A percentile compares a stretch with the other conserved stretches of the same genome.
phyloP scores from a whole-genome alignment of 2,329 filamentous ascomycete genomes.

The Boeremia exigua region DNA sequence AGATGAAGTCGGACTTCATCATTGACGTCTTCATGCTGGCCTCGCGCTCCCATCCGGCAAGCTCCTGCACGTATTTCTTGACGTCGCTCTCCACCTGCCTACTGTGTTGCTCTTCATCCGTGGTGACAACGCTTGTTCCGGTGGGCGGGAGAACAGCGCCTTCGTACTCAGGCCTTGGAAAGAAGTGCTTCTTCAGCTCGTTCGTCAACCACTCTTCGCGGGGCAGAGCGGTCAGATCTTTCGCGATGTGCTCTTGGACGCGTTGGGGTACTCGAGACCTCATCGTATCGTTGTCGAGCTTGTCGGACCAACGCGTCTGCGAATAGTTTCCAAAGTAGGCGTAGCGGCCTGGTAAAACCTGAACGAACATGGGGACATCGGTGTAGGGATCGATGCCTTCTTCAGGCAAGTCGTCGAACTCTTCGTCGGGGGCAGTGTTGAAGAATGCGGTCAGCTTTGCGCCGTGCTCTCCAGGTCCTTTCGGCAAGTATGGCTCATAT shows the following conservation, averaged over 20 bases:
- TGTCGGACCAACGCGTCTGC: slow-evolving; percentile 53
- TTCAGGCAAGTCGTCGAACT: slow-evolving; percentile 29
- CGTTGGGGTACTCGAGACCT: slow-evolving; percentile 44
- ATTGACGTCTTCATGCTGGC: slow-evolving; percentile 42
- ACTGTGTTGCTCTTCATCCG: slow-evolving; percentile 28
- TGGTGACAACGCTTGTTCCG: slow-evolving; percentile 18
- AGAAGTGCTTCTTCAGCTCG: slow-evolving; percentile 51
- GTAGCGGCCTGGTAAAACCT: slow-evolving; percentile 37
- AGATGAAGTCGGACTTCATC: slow-evolving; percentile 47
- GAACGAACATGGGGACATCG: slow-evolving; percentile 53
- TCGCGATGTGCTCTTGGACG: slow-evolving; percentile 51
- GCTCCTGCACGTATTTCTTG: slow-evolving; percentile 40
- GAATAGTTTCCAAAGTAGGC: slow-evolving; percentile 56
- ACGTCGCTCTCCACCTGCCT: slow-evolving; percentile 41
- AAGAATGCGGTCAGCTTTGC: slow-evolving; percentile 56
- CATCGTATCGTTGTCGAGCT: slow-evolving; percentile 52
- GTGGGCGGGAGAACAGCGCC: slow-evolving; percentile 35
- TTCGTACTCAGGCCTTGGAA: slow-evolving; percentile 49
- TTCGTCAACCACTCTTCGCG: slow-evolving; percentile 53
- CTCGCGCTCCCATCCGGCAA: slow-evolving; percentile 51
- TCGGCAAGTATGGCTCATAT: slow-evolving; percentile 52
- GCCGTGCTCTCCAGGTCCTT: slow-evolving; percentile 50
- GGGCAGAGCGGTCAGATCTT: slow-evolving; percentile 40
- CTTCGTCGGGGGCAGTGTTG: slow-evolving; percentile 46
- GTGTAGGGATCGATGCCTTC: slow-evolving; percentile 36